Conservation (phyloP, 345 rosid genomes). For the Garcia nutans region DNA sequence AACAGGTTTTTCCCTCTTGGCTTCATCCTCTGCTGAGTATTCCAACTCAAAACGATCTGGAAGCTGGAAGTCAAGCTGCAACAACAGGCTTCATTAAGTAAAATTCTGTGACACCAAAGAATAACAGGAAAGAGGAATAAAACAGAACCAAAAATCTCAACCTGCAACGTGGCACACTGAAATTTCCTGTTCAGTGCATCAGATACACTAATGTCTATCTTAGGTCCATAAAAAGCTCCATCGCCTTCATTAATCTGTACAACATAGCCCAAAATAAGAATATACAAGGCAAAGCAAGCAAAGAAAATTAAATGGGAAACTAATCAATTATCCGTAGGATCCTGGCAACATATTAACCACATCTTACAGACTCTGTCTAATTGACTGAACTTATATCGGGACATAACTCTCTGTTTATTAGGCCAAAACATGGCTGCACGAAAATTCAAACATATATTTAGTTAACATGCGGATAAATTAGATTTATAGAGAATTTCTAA, state of each 20-base stretch:
- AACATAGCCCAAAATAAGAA: neutral
- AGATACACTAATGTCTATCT: constrained; percentile 95
- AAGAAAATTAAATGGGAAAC: neutral
- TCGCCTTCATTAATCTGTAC: constrained; percentile 83
- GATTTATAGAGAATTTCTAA: too few species aligned
- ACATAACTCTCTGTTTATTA: neutral
- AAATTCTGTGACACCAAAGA: constrained; percentile 18
- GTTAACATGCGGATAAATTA: too few species aligned
- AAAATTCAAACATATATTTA: neutral
- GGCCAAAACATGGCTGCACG: neutral
- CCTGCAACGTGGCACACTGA: constrained; percentile 98
- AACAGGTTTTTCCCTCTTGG: constrained; percentile 73
- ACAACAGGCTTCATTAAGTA: constrained; percentile 20
- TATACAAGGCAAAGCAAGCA: neutral
- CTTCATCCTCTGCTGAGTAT: constrained; percentile 90
- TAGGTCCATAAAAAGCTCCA: constrained; percentile 99
- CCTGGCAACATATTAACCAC: neutral
- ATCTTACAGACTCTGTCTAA: neutral
- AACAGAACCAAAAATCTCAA: constrained; percentile 25
- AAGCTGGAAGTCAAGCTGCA: constrained; percentile 96
- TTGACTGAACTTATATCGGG: neutral
- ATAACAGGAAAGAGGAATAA: neutral
- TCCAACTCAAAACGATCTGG: constrained; percentile 75
- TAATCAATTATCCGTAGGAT: neutral
- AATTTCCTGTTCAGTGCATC: constrained; percentile 91